These are phyloP conservation scores for Saccharomycopsis malanga DNA, from an alignment of 805 yeast species.

Conservation along the genomic window DNA sequence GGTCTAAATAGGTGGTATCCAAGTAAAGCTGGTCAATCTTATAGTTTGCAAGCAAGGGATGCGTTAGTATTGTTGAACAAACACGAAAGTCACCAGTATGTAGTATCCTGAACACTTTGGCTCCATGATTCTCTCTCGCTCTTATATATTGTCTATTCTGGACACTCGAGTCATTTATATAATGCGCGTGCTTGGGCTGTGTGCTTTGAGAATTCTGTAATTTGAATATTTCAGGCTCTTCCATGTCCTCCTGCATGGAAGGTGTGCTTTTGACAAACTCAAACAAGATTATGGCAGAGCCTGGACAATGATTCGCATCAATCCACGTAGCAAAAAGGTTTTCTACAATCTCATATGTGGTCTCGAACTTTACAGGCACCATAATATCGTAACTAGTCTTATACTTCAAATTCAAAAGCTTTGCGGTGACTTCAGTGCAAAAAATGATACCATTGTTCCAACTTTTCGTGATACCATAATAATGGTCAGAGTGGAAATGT, in stretches of 20 bases:
- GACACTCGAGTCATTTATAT: background rate
- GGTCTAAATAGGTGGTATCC: slow-evolving; percentile 86
- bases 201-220: no score
- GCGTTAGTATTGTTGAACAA: slow-evolving; percentile 40
- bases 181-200: background rate
- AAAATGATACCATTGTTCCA: slow-evolving; percentile 74
- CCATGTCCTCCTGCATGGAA: background rate
- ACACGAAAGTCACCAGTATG: slow-evolving; percentile 96
- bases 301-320: slow-evolving; percentile 97
- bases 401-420: slow-evolving; percentile 46
- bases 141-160: slow-evolving; percentile 11
- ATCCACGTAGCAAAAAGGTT: slow-evolving; percentile 49
- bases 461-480: slow-evolving; percentile 70
- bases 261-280: slow-evolving; percentile 23
- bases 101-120: slow-evolving; percentile 34
- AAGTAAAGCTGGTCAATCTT: slow-evolving; percentile 60
- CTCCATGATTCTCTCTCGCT: slow-evolving; percentile 25
- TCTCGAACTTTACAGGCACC: slow-evolving; percentile 37
- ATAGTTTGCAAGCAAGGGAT: slow-evolving; percentile 24
- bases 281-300: slow-evolving; percentile 76
- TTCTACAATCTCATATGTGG: slow-evolving; percentile 31
- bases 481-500: slow-evolving; percentile 94
- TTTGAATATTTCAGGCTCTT: background rate
- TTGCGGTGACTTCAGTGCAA: slow-evolving; percentile 64
- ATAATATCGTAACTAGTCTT: slow-evolving; percentile 43